Conservation (phyloP, 768 basidiomycete species). For the Boletus vermiculosoides region DNA sequence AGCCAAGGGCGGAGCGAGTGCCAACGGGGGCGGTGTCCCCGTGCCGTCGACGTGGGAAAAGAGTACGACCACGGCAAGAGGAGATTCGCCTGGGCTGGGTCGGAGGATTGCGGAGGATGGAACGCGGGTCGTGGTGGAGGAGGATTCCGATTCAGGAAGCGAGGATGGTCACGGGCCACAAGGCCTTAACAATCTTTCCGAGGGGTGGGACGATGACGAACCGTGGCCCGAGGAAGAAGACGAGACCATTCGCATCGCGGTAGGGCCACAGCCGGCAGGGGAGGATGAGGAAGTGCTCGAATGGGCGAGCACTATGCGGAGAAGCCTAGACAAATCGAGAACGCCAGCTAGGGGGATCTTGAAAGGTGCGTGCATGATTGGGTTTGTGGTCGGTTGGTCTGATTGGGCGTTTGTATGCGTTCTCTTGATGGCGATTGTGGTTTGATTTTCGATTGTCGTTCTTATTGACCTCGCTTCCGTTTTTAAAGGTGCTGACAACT, state of each 20-base stretch:
- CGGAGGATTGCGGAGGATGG: conserved; percentile 63
- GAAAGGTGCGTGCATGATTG: conserved; percentile 48
- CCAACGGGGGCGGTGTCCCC: conserved; percentile 35
- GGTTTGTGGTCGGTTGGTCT: conserved; percentile 4
- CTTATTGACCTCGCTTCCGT: background rate
- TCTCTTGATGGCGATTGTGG: background rate
- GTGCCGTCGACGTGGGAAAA: conserved; percentile 76
- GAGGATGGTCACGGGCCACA: conserved; percentile 45
- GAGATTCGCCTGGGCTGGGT: conserved; percentile 44
- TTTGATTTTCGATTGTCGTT: too few species aligned
- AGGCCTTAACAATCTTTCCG: conserved; percentile 46
- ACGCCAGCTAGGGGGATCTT: conserved; percentile 81
- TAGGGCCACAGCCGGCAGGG: conserved; percentile 18
- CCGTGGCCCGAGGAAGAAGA: conserved; percentile 72
- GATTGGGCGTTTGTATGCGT: conserved; percentile 3
- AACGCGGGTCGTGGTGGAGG: conserved; percentile 61
- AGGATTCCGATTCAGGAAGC: conserved; percentile 62
- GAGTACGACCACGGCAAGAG: conserved; percentile 65
- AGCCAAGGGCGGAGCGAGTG: conserved; percentile 19
- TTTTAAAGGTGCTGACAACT: conserved; percentile 59
- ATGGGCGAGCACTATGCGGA: conserved; percentile 74
- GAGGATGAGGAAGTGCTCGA: conserved; percentile 65
- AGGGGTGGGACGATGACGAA: conserved; percentile 79
- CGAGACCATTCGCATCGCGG: conserved; percentile 61
- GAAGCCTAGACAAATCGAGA: conserved; percentile 66